Evolutionary conservation across 768 basidiomycete genomes (phyloP).

Genomic region (Mycena filopes): DNA sequence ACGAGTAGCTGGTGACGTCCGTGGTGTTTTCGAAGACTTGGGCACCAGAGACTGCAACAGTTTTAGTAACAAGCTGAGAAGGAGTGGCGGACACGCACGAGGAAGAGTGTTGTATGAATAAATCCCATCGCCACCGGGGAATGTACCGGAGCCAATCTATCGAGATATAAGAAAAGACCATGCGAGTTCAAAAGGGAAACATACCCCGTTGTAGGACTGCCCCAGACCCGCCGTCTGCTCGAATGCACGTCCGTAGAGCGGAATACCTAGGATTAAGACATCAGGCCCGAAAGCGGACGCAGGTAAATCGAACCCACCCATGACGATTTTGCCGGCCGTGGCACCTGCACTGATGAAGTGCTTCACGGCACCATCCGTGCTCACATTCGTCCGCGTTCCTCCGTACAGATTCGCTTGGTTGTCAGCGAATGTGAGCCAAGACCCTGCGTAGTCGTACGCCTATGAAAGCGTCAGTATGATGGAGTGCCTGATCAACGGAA

Average conservation of each 20-base stretch:
- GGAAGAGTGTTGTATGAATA: conserved; percentile 85
- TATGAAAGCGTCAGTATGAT: background rate
- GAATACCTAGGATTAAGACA: conserved; percentile 62
- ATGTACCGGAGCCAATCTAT: conserved; percentile 78
- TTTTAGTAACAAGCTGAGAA: background rate
- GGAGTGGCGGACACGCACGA: conserved; percentile 44
- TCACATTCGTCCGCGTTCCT: conserved; percentile 69
- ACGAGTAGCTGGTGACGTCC: conserved; percentile 83
- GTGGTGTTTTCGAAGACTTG: conserved; percentile 72
- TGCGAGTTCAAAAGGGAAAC: conserved; percentile 24
- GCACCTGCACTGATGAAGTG: conserved; percentile 72
- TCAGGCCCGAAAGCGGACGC: background rate
- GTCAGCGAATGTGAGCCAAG: conserved; percentile 72
- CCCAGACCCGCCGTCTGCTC: conserved; percentile 77
- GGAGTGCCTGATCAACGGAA: conserved; percentile 27
- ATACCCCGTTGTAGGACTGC: conserved; percentile 72
- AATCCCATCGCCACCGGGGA: conserved; percentile 74
- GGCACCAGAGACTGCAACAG: conserved; percentile 58
- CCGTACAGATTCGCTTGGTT: conserved; percentile 77
- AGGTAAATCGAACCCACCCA: conserved; percentile 54
- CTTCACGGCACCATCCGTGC: conserved; percentile 73
- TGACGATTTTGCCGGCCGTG: conserved; percentile 68
- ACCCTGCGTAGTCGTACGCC: conserved; percentile 35
- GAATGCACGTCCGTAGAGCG: conserved; percentile 84
- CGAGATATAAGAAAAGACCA: background rate